Conservation (phyloP, 495 filamentous ascomycete genomes). For the Talaromyces adpressus region DNA sequence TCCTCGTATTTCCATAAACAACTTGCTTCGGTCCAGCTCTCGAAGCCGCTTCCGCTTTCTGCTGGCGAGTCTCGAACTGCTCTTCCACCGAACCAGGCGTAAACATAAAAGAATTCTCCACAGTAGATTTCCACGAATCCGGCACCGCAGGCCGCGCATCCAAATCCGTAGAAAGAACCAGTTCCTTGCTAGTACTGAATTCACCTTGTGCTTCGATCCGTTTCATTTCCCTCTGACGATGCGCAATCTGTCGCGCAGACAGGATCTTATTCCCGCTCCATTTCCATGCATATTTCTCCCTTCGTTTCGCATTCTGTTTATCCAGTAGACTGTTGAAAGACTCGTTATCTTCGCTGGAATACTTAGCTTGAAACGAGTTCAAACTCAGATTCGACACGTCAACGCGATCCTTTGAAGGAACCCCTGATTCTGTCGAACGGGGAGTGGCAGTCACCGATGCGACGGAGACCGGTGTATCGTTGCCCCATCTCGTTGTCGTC, state of each 20-base stretch:
- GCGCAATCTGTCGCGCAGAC: slow-evolving; percentile 75
- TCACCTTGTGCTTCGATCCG: slow-evolving; percentile 44
- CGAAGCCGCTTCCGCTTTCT: slow-evolving; percentile 62
- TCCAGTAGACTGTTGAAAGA: slow-evolving; percentile 89
- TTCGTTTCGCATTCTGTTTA: slow-evolving; percentile 76
- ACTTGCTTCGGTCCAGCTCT: slow-evolving; percentile 71
- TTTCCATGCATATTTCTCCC: slow-evolving; percentile 79
- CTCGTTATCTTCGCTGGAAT: slow-evolving; percentile 96
- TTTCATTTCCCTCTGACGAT: slow-evolving; percentile 60
- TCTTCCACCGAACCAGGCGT: slow-evolving; percentile 62
- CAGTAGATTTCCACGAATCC: slow-evolving; percentile 64
- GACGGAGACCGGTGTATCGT: slow-evolving; percentile 62
- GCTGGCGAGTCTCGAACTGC: slow-evolving; percentile 52
- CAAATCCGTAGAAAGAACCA: slow-evolving; percentile 50
- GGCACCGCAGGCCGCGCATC: slow-evolving; percentile 72
- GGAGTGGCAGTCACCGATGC: slow-evolving; percentile 33
- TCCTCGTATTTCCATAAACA: slow-evolving; percentile 73
- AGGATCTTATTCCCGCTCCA: slow-evolving; percentile 86
- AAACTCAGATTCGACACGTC: slow-evolving; percentile 75
- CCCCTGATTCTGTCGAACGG: slow-evolving; percentile 11
- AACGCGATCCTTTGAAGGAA: slow-evolving; percentile 39
- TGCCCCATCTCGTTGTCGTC: slow-evolving; percentile 30
- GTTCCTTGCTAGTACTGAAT: slow-evolving; percentile 39
- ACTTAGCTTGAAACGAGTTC: slow-evolving; percentile 79
- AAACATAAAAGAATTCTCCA: slow-evolving; percentile 88